Evolutionary conservation across 306 rosid genomes (phyloP).

Genomic region (Gastrolobium bilobum): DNA sequence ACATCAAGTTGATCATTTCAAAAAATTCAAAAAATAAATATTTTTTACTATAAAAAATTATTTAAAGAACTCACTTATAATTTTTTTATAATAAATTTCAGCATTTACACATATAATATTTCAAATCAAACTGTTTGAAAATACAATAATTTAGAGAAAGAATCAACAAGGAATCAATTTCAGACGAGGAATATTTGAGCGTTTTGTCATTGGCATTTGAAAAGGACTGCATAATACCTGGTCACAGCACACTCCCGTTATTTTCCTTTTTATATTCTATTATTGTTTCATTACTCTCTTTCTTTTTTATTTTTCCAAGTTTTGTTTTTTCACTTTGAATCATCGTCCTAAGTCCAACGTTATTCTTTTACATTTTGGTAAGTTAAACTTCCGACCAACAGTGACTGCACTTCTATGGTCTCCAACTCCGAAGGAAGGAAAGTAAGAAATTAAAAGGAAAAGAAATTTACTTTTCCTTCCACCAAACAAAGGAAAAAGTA

Average conservation of each 20-base stretch:
- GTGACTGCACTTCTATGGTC: conserved; percentile 54
- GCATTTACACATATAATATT: too few relatives aligned
- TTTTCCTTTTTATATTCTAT: conserved; percentile 21
- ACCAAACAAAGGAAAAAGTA: conserved; percentile 34
- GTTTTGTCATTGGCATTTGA: conserved; percentile 41
- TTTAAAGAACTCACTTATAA: too few relatives aligned
- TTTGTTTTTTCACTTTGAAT: conserved; percentile 3
- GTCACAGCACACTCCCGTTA: neutral
- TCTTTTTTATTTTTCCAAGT: neutral
- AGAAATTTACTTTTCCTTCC: conserved; percentile 58
- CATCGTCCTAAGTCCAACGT: neutral
- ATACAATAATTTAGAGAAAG: neutral
- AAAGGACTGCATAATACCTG: conserved; percentile 14
- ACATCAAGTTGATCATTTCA: too few relatives aligned
- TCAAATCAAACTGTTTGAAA: neutral
- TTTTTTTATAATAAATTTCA: too few relatives aligned
- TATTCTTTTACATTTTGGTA: neutral
- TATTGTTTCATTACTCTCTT: conserved; percentile 5
- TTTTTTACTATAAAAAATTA: too few relatives aligned
- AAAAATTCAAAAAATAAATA: too few relatives aligned
- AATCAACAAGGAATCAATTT: conserved; percentile 32
- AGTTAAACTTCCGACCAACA: conserved; percentile 37
- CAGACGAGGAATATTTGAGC: conserved; percentile 33
- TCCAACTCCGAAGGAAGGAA: conserved; percentile 49
- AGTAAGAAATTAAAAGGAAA: conserved; percentile 44